Evolutionary conservation across 768 basidiomycete species (phyloP).

Genomic region (Cystofilobasidium ferigula): DNA sequence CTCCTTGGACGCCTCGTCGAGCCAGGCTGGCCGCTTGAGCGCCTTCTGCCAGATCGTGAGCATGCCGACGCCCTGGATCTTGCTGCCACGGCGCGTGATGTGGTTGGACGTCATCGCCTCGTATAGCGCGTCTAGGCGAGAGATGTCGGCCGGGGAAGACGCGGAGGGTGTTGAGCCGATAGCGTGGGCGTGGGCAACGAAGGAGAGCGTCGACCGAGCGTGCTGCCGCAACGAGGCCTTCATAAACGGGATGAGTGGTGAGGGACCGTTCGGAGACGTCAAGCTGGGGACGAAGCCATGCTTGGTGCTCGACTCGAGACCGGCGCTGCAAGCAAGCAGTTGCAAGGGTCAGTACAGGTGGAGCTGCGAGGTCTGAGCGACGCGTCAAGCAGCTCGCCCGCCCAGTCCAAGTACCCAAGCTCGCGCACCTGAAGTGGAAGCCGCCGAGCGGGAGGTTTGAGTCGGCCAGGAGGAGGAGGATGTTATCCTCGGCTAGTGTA

Average conservation of each 20-base stretch:
- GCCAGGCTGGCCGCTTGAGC: slow-evolving; percentile 50
- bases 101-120: slow-evolving; percentile 83
- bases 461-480: slow-evolving; percentile 71
- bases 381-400: neutral
- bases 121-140: slow-evolving; percentile 60
- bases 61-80: slow-evolving; percentile 81
- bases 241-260: slow-evolving; percentile 49
- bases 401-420: neutral
- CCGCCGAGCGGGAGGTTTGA: slow-evolving; percentile 94
- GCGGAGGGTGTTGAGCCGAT: neutral
- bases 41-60: slow-evolving; percentile 78
- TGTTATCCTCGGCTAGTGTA: slow-evolving; percentile 46
- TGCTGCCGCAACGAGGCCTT: slow-evolving; percentile 66
- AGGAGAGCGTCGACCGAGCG: slow-evolving; percentile 61
- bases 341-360: neutral
- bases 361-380: neutral
- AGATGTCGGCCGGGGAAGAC: slow-evolving; percentile 40
- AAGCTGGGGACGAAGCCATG: slow-evolving; percentile 57
- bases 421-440: slow-evolving; percentile 44
- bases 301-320: slow-evolving; percentile 76
- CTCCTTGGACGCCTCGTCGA: slow-evolving; percentile 30
- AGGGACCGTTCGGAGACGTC: slow-evolving; percentile 35
- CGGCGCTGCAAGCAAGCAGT: slow-evolving; percentile 4
- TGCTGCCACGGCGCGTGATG: slow-evolving; percentile 73
- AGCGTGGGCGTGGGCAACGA: slow-evolving; percentile 50